Percentiles rank a stretch among this genome's conserved stretches.
Evolutionary conservation across 495 filamentous ascomycete species (phyloP).

Genomic region (Trichoderma virens): DNA sequence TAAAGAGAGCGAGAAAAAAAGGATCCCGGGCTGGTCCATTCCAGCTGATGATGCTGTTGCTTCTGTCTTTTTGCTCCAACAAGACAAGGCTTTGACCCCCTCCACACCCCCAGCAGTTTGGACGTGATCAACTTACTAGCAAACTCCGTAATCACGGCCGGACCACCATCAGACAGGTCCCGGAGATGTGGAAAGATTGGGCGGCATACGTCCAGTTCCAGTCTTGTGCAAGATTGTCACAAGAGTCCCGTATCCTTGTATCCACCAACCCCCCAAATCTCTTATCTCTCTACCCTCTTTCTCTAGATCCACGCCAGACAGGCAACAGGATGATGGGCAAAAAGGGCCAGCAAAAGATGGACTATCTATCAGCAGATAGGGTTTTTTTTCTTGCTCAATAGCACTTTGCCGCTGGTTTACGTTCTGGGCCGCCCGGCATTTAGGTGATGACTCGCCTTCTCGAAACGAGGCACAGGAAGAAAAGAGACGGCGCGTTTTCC

Average conservation of each 20-base stretch:
- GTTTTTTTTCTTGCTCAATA: neutral
- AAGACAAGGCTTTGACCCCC: neutral
- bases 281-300: conserved; percentile 1
- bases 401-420: too few relatives aligned
- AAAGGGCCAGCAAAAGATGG: neutral
- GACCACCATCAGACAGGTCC: neutral
- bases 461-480: neutral
- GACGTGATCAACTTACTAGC: neutral
- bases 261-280: conserved; percentile 7
- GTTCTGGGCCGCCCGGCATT: too few relatives aligned
- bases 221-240: too few relatives aligned
- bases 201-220: neutral
- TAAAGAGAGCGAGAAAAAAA: too few relatives aligned
- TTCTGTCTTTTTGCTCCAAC: neutral
- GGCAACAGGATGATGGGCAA: neutral
- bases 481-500: neutral
- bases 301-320: conserved; percentile 1
- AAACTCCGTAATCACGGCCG: neutral
- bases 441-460: neutral
- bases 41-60: too few relatives aligned
- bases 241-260: neutral
- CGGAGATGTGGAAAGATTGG: conserved; percentile 9
- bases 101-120: neutral
- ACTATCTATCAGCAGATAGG: neutral
- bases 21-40: too few relatives aligned